Percentiles rank a stretch among this genome's conserved stretches.
Conservation (phyloP, 2,329 filamentous ascomycete species). For the Pyricularia grisea region DNA sequence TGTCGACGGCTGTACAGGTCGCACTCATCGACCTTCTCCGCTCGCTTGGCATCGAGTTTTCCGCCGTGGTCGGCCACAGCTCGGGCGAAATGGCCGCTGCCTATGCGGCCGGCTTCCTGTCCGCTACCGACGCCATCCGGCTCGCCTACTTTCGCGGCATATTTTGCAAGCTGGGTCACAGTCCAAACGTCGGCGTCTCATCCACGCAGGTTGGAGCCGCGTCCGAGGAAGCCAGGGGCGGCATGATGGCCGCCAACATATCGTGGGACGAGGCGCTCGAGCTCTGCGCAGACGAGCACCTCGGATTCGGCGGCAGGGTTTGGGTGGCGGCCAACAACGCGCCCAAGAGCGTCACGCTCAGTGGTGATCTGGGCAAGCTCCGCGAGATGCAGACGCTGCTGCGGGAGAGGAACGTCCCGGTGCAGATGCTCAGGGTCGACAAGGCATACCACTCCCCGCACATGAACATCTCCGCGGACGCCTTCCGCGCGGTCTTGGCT, state of each 20-base stretch:
- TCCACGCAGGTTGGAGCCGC: no score
- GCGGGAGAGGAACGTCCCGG: slow-evolving; percentile 7
- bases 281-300: background rate
- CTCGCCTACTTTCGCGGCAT: slow-evolving; percentile 13
- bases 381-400: slow-evolving; percentile 10
- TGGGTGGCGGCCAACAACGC: background rate
- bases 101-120: slow-evolving; percentile 25
- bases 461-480: slow-evolving; percentile 6
- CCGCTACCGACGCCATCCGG: slow-evolving; percentile 9
- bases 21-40: slow-evolving; percentile 28
- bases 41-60: slow-evolving; percentile 19
- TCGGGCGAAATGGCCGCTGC: slow-evolving; percentile 34
- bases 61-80: slow-evolving; percentile 29
- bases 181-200: background rate
- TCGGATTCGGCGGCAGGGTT: background rate
- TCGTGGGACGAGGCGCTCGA: background rate
- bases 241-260: slow-evolving; percentile 31
- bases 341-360: slow-evolving; percentile 28
- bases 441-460: slow-evolving; percentile 18
- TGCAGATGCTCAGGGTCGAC: slow-evolving; percentile 12
- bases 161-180: background rate
- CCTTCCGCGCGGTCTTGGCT: background rate
- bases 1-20: slow-evolving; percentile 28
- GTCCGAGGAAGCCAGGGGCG: slow-evolving; percentile 11
- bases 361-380: slow-evolving; percentile 21